Evolutionary conservation across 139 green algal genomes (phyloP).

Genomic region (Chlamydomonas schloesseri): DNA sequence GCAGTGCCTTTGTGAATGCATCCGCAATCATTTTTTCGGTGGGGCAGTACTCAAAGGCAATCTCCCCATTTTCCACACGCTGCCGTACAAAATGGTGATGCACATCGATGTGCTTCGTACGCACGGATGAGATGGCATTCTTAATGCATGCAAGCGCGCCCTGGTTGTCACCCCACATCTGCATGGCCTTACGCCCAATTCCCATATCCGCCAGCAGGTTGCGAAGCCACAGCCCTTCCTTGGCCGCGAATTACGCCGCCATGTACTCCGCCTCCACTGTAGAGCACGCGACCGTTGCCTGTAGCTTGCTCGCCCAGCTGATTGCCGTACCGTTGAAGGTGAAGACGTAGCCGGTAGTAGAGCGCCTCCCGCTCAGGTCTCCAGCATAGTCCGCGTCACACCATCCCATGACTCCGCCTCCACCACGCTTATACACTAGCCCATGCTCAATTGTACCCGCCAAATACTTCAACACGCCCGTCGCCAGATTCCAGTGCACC

Average conservation of each 20-base stretch:
- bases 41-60: conserved; percentile 36
- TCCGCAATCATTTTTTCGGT: conserved; percentile 49
- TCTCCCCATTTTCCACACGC: conserved; percentile 18
- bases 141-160: conserved; percentile 44
- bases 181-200: not conserved
- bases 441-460: not conserved
- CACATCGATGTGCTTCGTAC: conserved; percentile 66
- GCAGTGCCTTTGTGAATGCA: conserved; percentile 51
- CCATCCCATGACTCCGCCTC: not conserved
- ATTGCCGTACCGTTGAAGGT: not conserved
- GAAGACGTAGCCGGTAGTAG: conserved; percentile 10
- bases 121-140: conserved; percentile 33
- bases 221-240: not conserved
- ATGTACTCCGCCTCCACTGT: conserved; percentile 21
- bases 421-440: not conserved
- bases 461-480: conserved; percentile 24
- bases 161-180: conserved; percentile 59
- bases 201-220: not conserved
- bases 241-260: not conserved
- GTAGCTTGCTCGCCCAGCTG: conserved; percentile 12
- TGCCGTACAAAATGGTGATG: conserved; percentile 52
- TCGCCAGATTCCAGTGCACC: conserved; percentile 55
- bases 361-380: conserved; percentile 6
- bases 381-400: not conserved
- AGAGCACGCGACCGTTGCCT: not conserved